These are phyloP conservation scores for Rachicladosporium sp. DNA, from an alignment of 2,329 filamentous ascomycete genomes.

Conservation along the genomic window DNA sequence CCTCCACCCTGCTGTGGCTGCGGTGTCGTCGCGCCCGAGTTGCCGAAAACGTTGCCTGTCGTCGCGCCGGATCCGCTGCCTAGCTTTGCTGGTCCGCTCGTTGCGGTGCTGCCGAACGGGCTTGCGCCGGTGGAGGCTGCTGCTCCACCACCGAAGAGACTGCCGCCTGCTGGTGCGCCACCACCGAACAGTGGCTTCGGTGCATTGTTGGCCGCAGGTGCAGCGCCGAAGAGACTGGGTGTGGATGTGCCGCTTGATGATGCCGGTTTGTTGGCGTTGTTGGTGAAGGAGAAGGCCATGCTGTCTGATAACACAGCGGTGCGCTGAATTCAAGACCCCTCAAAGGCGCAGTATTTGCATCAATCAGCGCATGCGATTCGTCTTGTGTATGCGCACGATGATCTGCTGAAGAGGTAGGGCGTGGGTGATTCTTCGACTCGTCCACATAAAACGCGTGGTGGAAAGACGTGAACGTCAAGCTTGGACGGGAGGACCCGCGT, in stretches of 20 bases:
- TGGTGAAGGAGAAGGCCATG: too few species aligned
- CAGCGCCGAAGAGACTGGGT: constrained; percentile 5
- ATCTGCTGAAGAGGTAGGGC: too few species aligned
- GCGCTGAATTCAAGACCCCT: too few species aligned
- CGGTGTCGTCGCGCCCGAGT: constrained; percentile 1
- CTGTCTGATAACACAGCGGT: too few species aligned
- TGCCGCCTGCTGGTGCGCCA: constrained; percentile 9
- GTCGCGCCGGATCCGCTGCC: constrained; percentile 1
- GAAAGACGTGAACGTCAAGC: too few species aligned
- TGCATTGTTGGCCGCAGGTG: constrained; percentile 12
- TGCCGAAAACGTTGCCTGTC: neutral
- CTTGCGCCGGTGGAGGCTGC: constrained; percentile 16
- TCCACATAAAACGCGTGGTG: too few species aligned
- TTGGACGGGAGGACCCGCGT: too few species aligned
- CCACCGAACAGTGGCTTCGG: constrained; percentile 10
- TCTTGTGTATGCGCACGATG: too few species aligned
- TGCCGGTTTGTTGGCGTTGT: too few species aligned
- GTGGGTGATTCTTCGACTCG: too few species aligned
- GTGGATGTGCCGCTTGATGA: neutral
- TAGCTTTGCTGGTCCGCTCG: neutral
- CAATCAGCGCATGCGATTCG: too few species aligned
- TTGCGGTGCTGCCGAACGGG: constrained; percentile 29
- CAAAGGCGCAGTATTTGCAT: too few species aligned
- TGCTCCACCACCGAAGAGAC: constrained; percentile 9
- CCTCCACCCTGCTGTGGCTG: constrained; percentile 2